Evolutionary conservation across 805 yeast genomes (phyloP), one percentile per base, ranked within the genome.

Genomic region (Myxozyma neglecta): DNA sequence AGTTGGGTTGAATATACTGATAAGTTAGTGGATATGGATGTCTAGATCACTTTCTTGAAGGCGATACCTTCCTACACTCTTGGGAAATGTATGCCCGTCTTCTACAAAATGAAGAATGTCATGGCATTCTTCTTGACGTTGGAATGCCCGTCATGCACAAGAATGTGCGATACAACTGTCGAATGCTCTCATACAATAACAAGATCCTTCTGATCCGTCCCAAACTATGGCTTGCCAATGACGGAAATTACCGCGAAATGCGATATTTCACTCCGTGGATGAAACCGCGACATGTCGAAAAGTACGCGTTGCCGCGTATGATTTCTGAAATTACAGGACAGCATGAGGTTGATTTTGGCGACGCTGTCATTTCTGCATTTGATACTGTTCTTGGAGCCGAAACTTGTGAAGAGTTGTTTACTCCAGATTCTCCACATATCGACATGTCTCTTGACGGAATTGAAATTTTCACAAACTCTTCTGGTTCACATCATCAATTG

Each of bases 231-330:
- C 81, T 94, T 54, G 98, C 98, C 16, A 96, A 94, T 72, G 99
- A 94, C 76, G 99, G 99, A 0, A 94, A 94, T 73, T 94, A 96
- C 76, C 83, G 99, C 54, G 99, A 94, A 74, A 92, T 94, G 98
- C 82, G 99, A 70, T 90, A 86, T 74, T 94, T 94, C 75, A 89
- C 96, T 0, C 97, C 98, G 11, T 94, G 99, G 99, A 77, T 84
- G 70, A 83, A 90, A 57, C 84, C 91, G 3, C 84, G 87, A 68
- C 82, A 85, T 63, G 87, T 86, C 49, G 98, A 94, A 73, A 80
- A 80, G 56, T 87, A 81, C 70, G 77, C 81, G 36, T 79, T 96
- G 61, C 99, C 99, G 2, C 80, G 86, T 57, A 72, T 78, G 67
- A 84, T 94, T 57, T 84, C 83, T 63, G 79, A 80, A 64, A 73